Evolutionary conservation across 129 eudicot genomes (phyloP).

Genomic region (Pulicaria dysenterica): DNA sequence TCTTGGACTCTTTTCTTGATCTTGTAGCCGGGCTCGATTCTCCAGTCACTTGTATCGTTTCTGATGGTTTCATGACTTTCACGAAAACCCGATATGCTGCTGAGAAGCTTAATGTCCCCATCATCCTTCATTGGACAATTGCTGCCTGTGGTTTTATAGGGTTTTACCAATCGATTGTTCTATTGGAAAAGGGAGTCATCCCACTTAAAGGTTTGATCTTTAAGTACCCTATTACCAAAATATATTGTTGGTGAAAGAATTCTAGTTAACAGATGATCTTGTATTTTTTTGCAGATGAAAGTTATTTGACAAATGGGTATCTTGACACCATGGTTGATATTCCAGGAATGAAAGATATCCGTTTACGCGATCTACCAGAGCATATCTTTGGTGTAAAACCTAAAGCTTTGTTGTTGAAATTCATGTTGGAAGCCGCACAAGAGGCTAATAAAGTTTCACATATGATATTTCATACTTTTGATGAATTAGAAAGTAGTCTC

Average conservation of each 20-base stretch:
- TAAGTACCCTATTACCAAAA: neutral
- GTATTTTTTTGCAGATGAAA: constrained; percentile 45
- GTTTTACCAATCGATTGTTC: constrained; percentile 20
- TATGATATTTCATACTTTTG: constrained; percentile 55
- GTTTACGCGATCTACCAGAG: constrained; percentile 54
- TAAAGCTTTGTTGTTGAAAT: constrained; percentile 33
- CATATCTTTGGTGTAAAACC: constrained; percentile 50
- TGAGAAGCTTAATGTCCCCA: constrained; percentile 28
- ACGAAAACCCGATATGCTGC: constrained; percentile 23
- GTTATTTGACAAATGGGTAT: constrained; percentile 49
- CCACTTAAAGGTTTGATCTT: constrained; percentile 34
- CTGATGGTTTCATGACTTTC: constrained; percentile 49
- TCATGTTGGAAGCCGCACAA: constrained; percentile 16
- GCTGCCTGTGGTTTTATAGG: constrained; percentile 38
- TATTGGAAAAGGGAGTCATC: constrained; percentile 28
- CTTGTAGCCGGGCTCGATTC: constrained; percentile 28
- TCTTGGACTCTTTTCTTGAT: constrained; percentile 27
- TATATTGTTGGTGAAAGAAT: neutral
- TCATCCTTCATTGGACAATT: constrained; percentile 27
- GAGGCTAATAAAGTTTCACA: constrained; percentile 35
- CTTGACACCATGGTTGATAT: constrained; percentile 47
- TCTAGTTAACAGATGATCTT: neutral
- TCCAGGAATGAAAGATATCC: constrained; percentile 49
- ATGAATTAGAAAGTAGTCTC: constrained; percentile 46
- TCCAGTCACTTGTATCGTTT: constrained; percentile 38